A percentile compares a stretch with the other conserved stretches of the same genome.
These are phyloP conservation scores for Teratosphaeria gauchensis DNA, from an alignment of 2,329 filamentous ascomycete genomes.

Conservation along the genomic window DNA sequence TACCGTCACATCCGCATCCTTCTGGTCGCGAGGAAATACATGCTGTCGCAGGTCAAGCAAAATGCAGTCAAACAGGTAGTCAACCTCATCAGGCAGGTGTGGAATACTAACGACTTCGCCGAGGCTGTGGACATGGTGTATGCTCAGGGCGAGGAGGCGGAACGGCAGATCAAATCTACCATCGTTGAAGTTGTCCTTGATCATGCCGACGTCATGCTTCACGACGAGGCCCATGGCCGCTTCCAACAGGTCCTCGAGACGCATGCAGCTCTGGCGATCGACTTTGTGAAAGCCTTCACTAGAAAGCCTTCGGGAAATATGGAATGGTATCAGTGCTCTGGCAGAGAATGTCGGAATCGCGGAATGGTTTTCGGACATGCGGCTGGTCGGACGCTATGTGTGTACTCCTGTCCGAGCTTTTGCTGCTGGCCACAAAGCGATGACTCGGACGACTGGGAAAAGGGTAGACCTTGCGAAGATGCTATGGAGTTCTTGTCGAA, in stretches of 20 bases:
- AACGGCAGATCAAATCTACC: background rate
- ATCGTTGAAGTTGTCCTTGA: background rate
- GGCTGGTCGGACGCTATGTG: no score
- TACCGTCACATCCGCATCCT: background rate
- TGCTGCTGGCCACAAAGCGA: no score
- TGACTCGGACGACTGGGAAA: no score
- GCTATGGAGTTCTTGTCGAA: no score
- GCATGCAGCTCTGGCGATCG: background rate
- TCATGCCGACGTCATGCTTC: background rate
- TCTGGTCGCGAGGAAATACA: conserved; percentile 26
- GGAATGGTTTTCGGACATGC: no score
- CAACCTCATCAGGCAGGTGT: background rate
- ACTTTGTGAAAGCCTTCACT: no score
- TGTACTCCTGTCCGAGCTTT: no score
- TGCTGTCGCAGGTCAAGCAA: conserved; percentile 21
- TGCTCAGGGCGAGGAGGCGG: background rate
- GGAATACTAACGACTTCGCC: background rate
- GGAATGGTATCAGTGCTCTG: no score
- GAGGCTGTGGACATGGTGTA: conserved; percentile 3
- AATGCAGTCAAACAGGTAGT: conserved; percentile 23
- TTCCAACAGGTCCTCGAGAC: background rate
- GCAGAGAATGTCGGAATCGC: no score
- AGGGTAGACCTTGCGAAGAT: no score
- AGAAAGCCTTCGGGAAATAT: no score
- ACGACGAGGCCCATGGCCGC: background rate